phyloP scores from a whole-genome alignment of 208 protist genomes.

The Leishmania guyanensis region DNA sequence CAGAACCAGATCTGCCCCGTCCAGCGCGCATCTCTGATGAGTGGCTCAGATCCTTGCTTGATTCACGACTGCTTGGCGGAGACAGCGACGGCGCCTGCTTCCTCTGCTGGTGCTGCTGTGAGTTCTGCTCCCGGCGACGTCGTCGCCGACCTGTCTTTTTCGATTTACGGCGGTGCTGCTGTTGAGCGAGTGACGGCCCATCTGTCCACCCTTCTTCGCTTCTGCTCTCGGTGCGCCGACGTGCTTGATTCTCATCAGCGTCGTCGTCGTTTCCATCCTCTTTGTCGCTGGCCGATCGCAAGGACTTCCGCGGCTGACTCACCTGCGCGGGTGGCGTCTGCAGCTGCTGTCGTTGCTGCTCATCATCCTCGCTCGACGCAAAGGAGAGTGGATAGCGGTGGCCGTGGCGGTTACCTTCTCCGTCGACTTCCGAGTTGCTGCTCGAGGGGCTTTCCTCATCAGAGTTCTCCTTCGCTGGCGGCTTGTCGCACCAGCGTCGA shows the following conservation, averaged over 20 bases:
- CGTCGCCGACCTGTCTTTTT: slow-evolving; percentile 28
- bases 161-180: slow-evolving; percentile 15
- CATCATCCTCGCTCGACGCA: slow-evolving; percentile 9
- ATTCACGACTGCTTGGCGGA: background rate
- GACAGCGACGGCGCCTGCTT: slow-evolving; percentile 5
- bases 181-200: background rate
- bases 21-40: slow-evolving; percentile 18
- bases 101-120: slow-evolving; percentile 8
- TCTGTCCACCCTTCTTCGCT: background rate
- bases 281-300: background rate
- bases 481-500: background rate
- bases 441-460: background rate
- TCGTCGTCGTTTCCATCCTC: background rate
- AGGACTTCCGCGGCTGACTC: background rate
- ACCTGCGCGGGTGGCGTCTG: background rate
- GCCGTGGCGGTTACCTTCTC: background rate
- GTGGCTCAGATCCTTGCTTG: slow-evolving; percentile 9
- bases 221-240: background rate
- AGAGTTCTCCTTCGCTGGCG: background rate
- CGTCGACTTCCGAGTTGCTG: background rate
- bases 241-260: background rate
- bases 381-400: background rate
- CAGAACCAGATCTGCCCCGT: background rate
- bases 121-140: slow-evolving; percentile 18
- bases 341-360: slow-evolving; percentile 6